Evolutionary conservation across 768 basidiomycete species (phyloP).

Genomic region (Mycena metata): DNA sequence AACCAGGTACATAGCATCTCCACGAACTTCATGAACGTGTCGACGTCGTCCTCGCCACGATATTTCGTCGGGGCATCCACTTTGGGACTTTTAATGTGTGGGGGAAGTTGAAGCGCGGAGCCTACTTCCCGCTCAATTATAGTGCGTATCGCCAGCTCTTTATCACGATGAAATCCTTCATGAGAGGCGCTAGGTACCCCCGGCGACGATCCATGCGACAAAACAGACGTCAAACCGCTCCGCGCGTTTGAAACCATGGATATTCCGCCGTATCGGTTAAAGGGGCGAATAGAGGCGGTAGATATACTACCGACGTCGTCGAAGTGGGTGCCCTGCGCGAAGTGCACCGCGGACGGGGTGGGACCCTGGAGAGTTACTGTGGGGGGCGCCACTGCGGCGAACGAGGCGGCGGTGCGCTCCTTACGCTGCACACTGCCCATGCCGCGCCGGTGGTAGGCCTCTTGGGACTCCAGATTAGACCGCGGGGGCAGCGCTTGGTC

Average conservation of each 20-base stretch:
- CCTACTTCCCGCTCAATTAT: not conserved
- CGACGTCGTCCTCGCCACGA: not conserved
- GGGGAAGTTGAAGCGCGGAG: not conserved
- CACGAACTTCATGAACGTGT: not conserved
- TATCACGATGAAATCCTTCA: not conserved
- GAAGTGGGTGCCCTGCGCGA: not conserved
- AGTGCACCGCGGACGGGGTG: not conserved
- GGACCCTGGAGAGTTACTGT: too few relatives aligned
- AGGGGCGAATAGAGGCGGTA: not conserved
- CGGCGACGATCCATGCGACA: too few relatives aligned
- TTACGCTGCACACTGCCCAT: too few relatives aligned
- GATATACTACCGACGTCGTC: slow-evolving; percentile 13
- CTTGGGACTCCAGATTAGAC: too few relatives aligned
- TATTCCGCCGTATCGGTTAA: not conserved
- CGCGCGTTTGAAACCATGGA: too few relatives aligned
- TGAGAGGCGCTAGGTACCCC: too few relatives aligned
- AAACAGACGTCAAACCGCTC: too few relatives aligned
- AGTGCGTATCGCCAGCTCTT: not conserved
- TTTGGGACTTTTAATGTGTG: not conserved
- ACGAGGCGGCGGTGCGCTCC: too few relatives aligned
- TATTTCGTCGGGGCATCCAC: not conserved
- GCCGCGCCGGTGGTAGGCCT: too few relatives aligned
- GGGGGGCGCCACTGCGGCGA: too few relatives aligned
- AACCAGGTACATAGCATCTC: slow-evolving; percentile 2
- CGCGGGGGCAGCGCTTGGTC: too few relatives aligned